Base-by-base conservation (phyloP, 108 stramenopile genomes). In the Mayamaea pseudoterrestris region DNA sequence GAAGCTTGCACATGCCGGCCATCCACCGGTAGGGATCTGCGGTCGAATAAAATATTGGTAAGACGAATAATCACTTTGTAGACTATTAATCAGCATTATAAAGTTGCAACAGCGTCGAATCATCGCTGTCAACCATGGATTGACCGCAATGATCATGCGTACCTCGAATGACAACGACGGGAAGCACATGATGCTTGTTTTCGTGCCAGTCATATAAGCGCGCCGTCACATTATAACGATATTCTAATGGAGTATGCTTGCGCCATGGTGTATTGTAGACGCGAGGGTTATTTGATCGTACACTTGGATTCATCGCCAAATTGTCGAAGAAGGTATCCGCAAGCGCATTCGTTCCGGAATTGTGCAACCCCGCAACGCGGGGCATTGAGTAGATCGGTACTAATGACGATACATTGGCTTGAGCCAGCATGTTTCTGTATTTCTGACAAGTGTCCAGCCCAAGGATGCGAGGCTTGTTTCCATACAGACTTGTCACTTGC, bases 1-100 rank as follows among this genome's bases (percentile, higher is more conserved):
- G 60, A 45, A 73, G 66, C 27, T 26, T 22, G 28, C 44, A 45
- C 84, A 87, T 87, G 27, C 58, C 56, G 21, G 47, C 48, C 77
- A 88, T 80, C 86, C 86, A 88, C 40, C 59, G 60, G 35, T 64
- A 81, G 1, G 86, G 86, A 68, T 88, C 77, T 2, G n/a, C n/a
- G n/a, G n/a, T n/a, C n/a, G n/a, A n/a, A n/a, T n/a, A n/a, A n/a
- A n/a, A n/a, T n/a, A n/a, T n/a, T n/a, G n/a, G n/a, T n/a, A n/a
- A n/a, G n/a, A n/a, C n/a, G n/a, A n/a, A n/a, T n/a, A n/a, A n/a
- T n/a, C n/a, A n/a, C n/a, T n/a, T n/a, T n/a, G n/a, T n/a, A n/a
- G n/a, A n/a, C n/a, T n/a, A n/a, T n/a, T n/a, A n/a, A n/a, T n/a
- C n/a, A n/a, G n/a, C n/a, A n/a, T n/a, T n/a, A n/a, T n/a, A n/a